Conservation (phyloP, 148 eudicot genomes). For the Camellia lanceoleosa region DNA sequence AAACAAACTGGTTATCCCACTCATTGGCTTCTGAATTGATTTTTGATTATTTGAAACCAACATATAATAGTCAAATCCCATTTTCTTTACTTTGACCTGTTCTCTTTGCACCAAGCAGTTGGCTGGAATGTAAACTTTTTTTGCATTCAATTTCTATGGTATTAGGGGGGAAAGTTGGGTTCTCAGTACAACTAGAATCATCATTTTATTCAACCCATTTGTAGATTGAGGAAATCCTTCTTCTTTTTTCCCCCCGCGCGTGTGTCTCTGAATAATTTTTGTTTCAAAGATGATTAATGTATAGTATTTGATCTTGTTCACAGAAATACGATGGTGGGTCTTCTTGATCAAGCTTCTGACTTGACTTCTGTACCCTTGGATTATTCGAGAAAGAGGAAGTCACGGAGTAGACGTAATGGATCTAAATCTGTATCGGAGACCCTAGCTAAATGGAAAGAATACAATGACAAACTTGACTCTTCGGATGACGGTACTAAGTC, state of each 20-base stretch:
- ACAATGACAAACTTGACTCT: conserved; percentile 36
- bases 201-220: not conserved
- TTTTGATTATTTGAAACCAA: not conserved
- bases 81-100: not conserved
- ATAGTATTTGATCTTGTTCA: not conserved
- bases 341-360: conserved; percentile 28
- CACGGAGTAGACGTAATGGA: conserved; percentile 47
- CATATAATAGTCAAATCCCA: not conserved
- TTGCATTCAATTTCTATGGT: too few relatives aligned
- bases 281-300: not conserved
- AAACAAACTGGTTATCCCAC: too few relatives aligned
- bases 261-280: too few relatives aligned
- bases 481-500: conserved; percentile 24
- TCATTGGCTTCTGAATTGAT: not conserved
- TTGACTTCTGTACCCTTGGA: conserved; percentile 26
- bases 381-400: conserved; percentile 49
- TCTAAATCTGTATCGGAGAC: conserved; percentile 43
- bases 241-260: too few relatives aligned
- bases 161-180: too few relatives aligned
- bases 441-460: conserved; percentile 72
- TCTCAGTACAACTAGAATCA: too few relatives aligned
- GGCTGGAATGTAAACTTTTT: too few relatives aligned
- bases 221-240: conserved; percentile 1
- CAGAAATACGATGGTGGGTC: conserved; percentile 40
- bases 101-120: not conserved